Evolutionary conservation across 164 flowering plant genomes (phyloP).

Genomic region (grape (Vitis vinifera)): DNA sequence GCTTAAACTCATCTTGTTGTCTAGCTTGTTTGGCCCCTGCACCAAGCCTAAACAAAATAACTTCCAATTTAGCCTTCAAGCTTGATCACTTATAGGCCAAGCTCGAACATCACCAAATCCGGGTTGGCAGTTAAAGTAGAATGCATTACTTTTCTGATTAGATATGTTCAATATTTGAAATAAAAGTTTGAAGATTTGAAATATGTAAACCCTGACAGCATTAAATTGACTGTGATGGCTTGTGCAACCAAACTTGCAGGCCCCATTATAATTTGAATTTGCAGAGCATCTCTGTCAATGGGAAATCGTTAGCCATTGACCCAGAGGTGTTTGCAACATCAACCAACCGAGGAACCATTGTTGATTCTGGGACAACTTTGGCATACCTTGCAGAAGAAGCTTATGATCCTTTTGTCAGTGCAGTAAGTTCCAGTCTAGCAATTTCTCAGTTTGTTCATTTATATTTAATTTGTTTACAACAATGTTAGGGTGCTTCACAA

Average conservation of each 20-base stretch:
- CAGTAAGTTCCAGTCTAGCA: conserved; percentile 52
- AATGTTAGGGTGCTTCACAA: neutral
- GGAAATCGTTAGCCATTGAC: conserved; percentile 68
- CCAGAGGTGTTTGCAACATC: conserved; percentile 77
- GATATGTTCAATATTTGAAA: neutral
- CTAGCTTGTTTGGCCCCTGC: neutral
- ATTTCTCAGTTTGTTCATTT: neutral
- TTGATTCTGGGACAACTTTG: conserved; percentile 97
- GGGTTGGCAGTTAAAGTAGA: neutral
- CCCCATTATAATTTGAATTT: conserved; percentile 93
- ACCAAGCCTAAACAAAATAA: neutral
- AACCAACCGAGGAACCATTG: conserved; percentile 70
- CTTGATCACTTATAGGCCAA: neutral
- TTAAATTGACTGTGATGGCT: conserved; percentile 10
- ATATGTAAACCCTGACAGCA: neutral
- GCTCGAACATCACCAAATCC: neutral
- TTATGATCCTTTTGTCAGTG: conserved; percentile 64
- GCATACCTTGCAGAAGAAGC: conserved; percentile 93
- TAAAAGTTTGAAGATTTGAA: neutral
- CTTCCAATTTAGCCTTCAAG: neutral
- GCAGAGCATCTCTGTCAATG: conserved; percentile 82
- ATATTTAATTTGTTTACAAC: neutral
- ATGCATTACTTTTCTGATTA: no score
- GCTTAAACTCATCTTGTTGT: neutral
- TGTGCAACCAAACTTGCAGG: conserved; percentile 51